Conservation (phyloP, 345 rosid genomes). For the Eucalyptus caleyi region DNA sequence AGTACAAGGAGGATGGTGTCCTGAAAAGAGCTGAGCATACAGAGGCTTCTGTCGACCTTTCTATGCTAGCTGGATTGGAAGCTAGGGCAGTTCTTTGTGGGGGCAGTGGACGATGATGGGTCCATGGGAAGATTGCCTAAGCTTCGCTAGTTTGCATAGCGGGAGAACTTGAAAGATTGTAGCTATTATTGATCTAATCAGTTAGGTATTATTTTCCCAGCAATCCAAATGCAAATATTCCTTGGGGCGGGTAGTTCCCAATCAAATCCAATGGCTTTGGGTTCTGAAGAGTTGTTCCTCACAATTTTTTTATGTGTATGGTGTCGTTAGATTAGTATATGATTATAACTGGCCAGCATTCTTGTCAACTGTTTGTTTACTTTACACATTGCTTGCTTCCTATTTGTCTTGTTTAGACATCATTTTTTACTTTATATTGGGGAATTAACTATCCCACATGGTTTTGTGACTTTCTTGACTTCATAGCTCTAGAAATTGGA, state of each 20-base stretch:
- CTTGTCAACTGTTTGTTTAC: not conserved
- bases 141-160: slow-evolving; percentile 40
- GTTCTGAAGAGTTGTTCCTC: not conserved
- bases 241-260: not conserved
- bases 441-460: not conserved
- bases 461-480: not conserved
- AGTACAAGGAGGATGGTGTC: not conserved
- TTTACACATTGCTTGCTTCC: not conserved
- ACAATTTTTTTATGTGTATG: not conserved
- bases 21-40: not conserved
- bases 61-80: slow-evolving; percentile 61
- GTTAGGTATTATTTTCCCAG: not conserved
- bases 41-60: slow-evolving; percentile 47
- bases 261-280: not conserved
- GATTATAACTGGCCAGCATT: not conserved
- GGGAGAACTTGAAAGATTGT: slow-evolving; percentile 54
- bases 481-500: not conserved
- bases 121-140: slow-evolving; percentile 45
- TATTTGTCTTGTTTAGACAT: not conserved
- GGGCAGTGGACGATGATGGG: slow-evolving; percentile 84
- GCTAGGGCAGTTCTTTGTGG: slow-evolving; percentile 69
- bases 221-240: not conserved
- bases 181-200: slow-evolving; percentile 51
- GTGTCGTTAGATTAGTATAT: not conserved
- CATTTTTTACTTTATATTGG: not conserved